Conservation (phyloP, 371 early-diverging fungal species). For the Mucor velutinosus region DNA sequence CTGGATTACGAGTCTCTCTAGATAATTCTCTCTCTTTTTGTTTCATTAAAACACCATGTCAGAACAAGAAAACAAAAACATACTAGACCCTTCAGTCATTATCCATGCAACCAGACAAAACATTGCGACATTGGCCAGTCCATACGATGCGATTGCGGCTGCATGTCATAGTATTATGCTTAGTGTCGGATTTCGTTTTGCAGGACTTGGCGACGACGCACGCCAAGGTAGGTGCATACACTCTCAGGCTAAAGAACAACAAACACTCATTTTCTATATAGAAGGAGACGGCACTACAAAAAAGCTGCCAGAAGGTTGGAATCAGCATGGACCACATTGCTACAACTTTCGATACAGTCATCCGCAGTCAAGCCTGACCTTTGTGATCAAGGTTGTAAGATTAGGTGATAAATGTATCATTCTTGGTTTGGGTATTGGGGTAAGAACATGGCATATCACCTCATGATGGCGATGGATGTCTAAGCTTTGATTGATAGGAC, state of each 20-base stretch:
- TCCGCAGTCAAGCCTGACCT: constrained; percentile 70
- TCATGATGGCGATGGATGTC: not conserved
- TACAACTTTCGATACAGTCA: constrained; percentile 74
- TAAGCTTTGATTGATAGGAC: constrained; percentile 39
- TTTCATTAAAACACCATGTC: not conserved
- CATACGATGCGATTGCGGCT: constrained; percentile 62
- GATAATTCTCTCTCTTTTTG: constrained; percentile 7
- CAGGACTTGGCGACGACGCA: constrained; percentile 68
- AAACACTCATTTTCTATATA: constrained; percentile 12
- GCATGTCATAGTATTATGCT: constrained; percentile 63
- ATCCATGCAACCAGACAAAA: constrained; percentile 33
- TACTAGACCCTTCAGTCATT: constrained; percentile 43
- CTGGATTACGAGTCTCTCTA: not conserved
- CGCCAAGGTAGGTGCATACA: constrained; percentile 32
- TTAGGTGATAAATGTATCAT: constrained; percentile 66
- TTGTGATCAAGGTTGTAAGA: constrained; percentile 69
- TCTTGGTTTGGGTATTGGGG: constrained; percentile 70
- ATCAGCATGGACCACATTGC: constrained; percentile 48
- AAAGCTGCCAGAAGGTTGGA: constrained; percentile 61
- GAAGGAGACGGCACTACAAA: constrained; percentile 39
- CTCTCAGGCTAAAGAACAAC: not conserved
- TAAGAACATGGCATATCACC: constrained; percentile 14
- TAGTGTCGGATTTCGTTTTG: constrained; percentile 60
- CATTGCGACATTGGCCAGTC: constrained; percentile 30
- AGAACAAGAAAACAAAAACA: constrained; percentile 13